phyloP scores from a whole-genome alignment of 805 yeast species.

The Candida chauliodis region DNA sequence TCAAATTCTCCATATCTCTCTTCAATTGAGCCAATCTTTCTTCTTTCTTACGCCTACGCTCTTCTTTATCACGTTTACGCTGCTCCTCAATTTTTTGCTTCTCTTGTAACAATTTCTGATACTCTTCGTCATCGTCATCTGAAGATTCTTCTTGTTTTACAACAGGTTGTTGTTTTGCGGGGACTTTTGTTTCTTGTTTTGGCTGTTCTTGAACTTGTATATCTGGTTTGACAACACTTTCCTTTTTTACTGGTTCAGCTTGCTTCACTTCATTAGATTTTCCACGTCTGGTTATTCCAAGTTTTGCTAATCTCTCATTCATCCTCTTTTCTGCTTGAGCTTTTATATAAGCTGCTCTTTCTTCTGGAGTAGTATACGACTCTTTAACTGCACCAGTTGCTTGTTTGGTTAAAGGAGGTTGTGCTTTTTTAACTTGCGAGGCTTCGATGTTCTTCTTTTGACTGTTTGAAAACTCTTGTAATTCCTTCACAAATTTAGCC shows the following conservation, averaged over 20 bases:
- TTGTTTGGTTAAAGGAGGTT: constrained; percentile 11
- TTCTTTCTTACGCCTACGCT: constrained; percentile 55
- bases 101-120: constrained; percentile 46
- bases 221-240: neutral
- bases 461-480: constrained; percentile 30
- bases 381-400: constrained; percentile 4
- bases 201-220: constrained; percentile 3
- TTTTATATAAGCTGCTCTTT: constrained; percentile 74
- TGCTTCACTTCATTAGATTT: neutral
- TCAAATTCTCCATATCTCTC: constrained; percentile 55
- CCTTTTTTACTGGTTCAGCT: constrained; percentile 5
- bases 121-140: constrained; percentile 43
- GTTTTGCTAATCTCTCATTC: constrained; percentile 79
- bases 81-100: constrained; percentile 40
- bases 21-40: constrained; percentile 56
- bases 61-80: constrained; percentile 38
- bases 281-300: constrained; percentile 57
- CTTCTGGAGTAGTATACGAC: constrained; percentile 49
- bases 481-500: constrained; percentile 53
- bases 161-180: neutral
- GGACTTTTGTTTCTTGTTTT: constrained; percentile 8
- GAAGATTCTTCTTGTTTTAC: constrained; percentile 20
- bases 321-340: constrained; percentile 73
- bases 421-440: neutral
- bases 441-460: constrained; percentile 7